These are phyloP conservation scores for Staphylotrichum longicolle DNA, from an alignment of 495 filamentous ascomycete genomes.

Conservation along the genomic window DNA sequence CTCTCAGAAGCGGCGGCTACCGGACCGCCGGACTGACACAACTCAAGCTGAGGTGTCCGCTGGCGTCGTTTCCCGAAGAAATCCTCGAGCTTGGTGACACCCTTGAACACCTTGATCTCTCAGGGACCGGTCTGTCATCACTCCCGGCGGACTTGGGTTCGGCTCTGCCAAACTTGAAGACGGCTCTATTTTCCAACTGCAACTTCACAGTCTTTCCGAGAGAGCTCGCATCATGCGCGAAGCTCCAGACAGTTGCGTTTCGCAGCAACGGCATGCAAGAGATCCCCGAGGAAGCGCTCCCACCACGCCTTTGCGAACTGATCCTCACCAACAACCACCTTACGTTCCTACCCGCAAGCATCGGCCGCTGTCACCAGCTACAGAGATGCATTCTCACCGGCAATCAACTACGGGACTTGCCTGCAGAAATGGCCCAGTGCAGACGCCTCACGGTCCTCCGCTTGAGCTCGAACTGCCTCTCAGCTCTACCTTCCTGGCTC, in stretches of 20 bases:
- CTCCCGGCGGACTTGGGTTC: constrained; percentile 39
- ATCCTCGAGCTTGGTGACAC: constrained; percentile 40
- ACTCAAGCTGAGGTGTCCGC: constrained; percentile 38
- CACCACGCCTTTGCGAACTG: constrained; percentile 43
- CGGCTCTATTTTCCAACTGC: constrained; percentile 46
- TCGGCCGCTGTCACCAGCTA: constrained; percentile 40
- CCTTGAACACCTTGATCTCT: constrained; percentile 48
- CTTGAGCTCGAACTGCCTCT: constrained; percentile 42
- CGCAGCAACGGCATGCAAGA: constrained; percentile 44
- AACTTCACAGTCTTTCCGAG: constrained; percentile 44
- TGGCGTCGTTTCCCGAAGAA: constrained; percentile 40
- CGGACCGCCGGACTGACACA: constrained; percentile 30
- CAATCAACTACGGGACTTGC: constrained; percentile 38
- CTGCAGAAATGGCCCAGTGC: constrained; percentile 41
- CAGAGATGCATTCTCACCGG: constrained; percentile 48
- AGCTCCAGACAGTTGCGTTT: constrained; percentile 48
- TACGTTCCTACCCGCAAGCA: constrained; percentile 35
- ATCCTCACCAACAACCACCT: constrained; percentile 47
- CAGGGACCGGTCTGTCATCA: constrained; percentile 40
- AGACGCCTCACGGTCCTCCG: constrained; percentile 42
- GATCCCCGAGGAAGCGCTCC: constrained; percentile 43
- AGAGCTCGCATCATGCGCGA: constrained; percentile 40
- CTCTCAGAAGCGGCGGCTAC: constrained; percentile 32
- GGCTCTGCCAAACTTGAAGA: constrained; percentile 43
- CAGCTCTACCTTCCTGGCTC: constrained; percentile 40